Conservation (phyloP, 441 rosid genomes). For the Populus hybrid region DNA sequence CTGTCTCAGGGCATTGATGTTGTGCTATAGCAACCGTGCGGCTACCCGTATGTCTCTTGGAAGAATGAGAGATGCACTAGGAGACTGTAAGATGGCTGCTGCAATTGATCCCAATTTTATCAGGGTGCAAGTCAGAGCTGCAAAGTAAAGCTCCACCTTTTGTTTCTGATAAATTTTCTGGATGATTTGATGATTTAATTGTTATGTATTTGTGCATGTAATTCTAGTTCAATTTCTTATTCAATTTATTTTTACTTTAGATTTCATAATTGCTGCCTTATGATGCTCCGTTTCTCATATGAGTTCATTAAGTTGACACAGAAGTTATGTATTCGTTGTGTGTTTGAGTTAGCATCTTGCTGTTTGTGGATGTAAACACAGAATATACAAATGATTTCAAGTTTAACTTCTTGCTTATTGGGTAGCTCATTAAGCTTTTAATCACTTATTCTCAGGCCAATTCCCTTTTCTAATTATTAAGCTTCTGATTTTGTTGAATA, state of each 20-base stretch:
- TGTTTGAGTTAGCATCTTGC: background rate
- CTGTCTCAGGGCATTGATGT: conserved; percentile 83
- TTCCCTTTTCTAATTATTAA: background rate
- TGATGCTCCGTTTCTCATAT: background rate
- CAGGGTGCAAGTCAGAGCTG: conserved; percentile 88
- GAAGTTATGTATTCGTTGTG: background rate
- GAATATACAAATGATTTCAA: background rate
- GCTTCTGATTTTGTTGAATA: background rate
- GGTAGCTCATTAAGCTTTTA: background rate
- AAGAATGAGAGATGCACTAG: conserved; percentile 86
- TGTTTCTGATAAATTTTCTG: conserved; percentile 12
- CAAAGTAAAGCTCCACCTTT: conserved; percentile 52
- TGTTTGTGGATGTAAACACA: background rate
- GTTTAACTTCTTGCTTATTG: background rate
- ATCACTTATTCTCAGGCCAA: background rate
- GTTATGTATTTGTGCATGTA: background rate
- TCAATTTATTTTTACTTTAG: background rate
- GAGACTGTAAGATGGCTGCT: conserved; percentile 82
- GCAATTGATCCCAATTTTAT: conserved; percentile 81
- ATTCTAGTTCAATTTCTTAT: background rate
- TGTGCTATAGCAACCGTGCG: conserved; percentile 97
- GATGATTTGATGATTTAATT: conserved; percentile 1
- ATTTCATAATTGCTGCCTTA: background rate
- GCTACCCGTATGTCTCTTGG: conserved; percentile 88
- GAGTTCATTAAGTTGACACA: background rate